Percentiles rank a stretch among this genome's conserved stretches.
These are phyloP conservation scores for Apiotrichum veenhuisii DNA, from an alignment of 1,284 basidiomycete species.

Conservation along the genomic window DNA sequence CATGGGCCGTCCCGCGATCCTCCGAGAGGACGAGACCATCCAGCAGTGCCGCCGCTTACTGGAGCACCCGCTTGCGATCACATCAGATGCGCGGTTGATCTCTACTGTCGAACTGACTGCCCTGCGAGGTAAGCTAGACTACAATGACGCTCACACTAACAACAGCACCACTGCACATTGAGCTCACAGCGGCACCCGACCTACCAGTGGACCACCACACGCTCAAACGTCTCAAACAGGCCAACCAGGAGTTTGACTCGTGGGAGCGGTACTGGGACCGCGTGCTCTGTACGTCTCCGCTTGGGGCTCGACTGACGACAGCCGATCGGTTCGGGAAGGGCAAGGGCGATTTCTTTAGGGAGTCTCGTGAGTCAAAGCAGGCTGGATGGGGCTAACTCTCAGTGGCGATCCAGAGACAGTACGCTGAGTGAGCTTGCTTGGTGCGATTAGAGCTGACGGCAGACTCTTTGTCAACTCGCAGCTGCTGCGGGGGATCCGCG, in stretches of 20 bases:
- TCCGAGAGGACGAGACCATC: slow-evolving; percentile 87
- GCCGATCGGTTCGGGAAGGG: slow-evolving; percentile 44
- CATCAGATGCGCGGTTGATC: slow-evolving; percentile 90
- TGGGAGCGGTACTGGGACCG: slow-evolving; percentile 51
- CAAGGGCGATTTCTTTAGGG: slow-evolving; percentile 46
- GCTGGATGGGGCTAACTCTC: slow-evolving; percentile 2
- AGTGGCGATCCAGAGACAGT: slow-evolving; percentile 44
- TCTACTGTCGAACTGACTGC: slow-evolving; percentile 62
- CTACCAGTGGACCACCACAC: slow-evolving; percentile 45
- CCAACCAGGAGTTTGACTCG: slow-evolving; percentile 48
- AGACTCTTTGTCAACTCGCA: slow-evolving; percentile 48
- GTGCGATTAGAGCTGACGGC: background rate
- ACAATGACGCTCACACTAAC: background rate
- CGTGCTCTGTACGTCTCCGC: slow-evolving; percentile 32
- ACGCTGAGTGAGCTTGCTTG: slow-evolving; percentile 31
- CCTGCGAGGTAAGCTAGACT: slow-evolving; percentile 30
- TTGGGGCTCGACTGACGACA: background rate
- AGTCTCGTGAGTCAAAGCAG: slow-evolving; percentile 30
- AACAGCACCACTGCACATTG: slow-evolving; percentile 45
- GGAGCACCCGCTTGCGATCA: slow-evolving; percentile 79
- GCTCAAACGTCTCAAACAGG: slow-evolving; percentile 45
- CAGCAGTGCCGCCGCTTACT: slow-evolving; percentile 73
- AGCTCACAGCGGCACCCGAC: slow-evolving; percentile 46
- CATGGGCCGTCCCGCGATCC: slow-evolving; percentile 82
- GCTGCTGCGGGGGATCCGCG: slow-evolving; percentile 45